Evolutionary conservation across 495 filamentous ascomycete species (phyloP), one percentile per base, ranked within the genome.

Genomic region (Neurospora sp.): DNA sequence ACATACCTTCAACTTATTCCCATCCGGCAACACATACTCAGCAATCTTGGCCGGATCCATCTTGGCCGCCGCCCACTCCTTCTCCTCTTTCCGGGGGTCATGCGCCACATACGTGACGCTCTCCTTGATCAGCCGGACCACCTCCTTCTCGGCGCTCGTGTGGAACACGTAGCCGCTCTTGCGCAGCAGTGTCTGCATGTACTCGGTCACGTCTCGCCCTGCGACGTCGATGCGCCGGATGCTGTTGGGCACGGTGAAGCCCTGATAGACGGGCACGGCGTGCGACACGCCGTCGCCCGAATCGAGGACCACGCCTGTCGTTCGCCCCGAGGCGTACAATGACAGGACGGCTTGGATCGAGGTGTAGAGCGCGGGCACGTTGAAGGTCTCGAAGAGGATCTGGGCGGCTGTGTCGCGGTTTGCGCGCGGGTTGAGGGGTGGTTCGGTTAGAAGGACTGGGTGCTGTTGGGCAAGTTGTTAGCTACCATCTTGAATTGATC

Each of bases 361-460:
- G 27, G 92, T 96, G 84, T 97, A 97, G 59, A 99, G 85, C 0
- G 96, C 96, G 3, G 96, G 96, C 2, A 98, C 94, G 78, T 98
- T 99, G 87, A 98, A 98, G 35, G 94, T 97, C 84, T 99, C 96
- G 83, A 99, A 99, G 74, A 99, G 91, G 74, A 98, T 94, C 80
- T 99, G 96, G 27, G 96, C 96, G 69, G 96, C 96, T 69, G 91
- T 97, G 80, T 99, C 96, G 75, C 96, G 92, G 83, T 99, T 98
- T 78, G 91, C 89, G 79, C 95, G 91, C 5, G 96, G 96, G 83
- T 99, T 99, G 75, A 99, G 89, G 20, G 96, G 96, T 31, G 96
- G 93, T 84, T 99, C 96, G 74, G 96, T 99, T 74, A 99, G 88
- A 69, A 99, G 89, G 72, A 98, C 95, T 27, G 96, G 96, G 82